phyloP scores from a whole-genome alignment of 441 rosid genomes.

The Erodium moschatum region DNA sequence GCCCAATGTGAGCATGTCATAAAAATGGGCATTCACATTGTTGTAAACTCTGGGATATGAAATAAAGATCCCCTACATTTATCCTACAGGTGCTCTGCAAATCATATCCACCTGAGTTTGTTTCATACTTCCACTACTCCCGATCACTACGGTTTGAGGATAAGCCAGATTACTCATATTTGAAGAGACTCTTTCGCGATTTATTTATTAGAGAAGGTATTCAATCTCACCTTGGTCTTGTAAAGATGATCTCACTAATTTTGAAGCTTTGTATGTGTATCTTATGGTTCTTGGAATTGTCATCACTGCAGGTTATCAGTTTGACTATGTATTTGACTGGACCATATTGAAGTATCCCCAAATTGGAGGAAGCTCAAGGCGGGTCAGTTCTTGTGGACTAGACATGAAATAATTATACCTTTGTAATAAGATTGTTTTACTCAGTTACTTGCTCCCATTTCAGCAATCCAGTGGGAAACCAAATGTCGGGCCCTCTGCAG shows the following conservation, averaged over 20 bases:
- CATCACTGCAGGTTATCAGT: slow-evolving; percentile 95
- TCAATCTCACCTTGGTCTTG: slow-evolving; percentile 9
- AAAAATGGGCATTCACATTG: too few species aligned
- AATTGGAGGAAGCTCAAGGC: slow-evolving; percentile 37
- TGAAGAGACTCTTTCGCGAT: slow-evolving; percentile 94
- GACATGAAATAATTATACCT: background rate
- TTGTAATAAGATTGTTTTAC: background rate
- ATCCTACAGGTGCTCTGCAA: slow-evolving; percentile 70
- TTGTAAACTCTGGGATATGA: background rate
- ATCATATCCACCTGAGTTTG: slow-evolving; percentile 82
- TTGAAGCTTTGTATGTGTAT: background rate
- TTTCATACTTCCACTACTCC: slow-evolving; percentile 84
- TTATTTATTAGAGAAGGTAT: slow-evolving; percentile 90
- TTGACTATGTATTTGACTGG: slow-evolving; percentile 57
- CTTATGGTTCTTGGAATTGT: background rate
- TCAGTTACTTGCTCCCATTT: slow-evolving; percentile 16
- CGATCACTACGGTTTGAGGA: slow-evolving; percentile 91
- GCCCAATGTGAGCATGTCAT: too few species aligned
- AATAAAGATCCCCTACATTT: background rate
- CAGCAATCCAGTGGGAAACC: slow-evolving; percentile 51
- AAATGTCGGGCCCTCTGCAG: slow-evolving; percentile 50
- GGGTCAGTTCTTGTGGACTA: slow-evolving; percentile 39
- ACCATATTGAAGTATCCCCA: slow-evolving; percentile 58
- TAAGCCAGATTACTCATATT: slow-evolving; percentile 93
- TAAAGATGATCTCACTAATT: background rate